phyloP scores from a whole-genome alignment of 1,284 basidiomycete genomes.

The Flammula alnicola region DNA sequence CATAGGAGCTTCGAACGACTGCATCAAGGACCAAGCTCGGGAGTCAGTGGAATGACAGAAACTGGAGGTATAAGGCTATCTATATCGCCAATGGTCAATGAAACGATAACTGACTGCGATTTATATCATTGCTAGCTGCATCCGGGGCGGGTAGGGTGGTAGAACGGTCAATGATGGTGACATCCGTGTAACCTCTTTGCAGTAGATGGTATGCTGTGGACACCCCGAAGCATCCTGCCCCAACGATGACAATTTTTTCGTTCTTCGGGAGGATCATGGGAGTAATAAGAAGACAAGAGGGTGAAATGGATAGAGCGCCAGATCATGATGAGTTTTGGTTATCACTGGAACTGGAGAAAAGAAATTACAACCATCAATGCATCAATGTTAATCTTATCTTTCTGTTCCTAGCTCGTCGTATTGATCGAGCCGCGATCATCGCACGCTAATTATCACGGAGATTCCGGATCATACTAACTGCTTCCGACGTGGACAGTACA shows the following conservation, averaged over 20 bases:
- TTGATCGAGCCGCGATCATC: too few species aligned
- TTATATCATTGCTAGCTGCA: conserved; percentile 84
- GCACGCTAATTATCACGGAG: too few species aligned
- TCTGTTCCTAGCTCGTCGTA: too few species aligned
- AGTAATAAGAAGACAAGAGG: conserved; percentile 5
- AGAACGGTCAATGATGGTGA: conserved; percentile 79
- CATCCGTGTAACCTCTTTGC: conserved; percentile 62
- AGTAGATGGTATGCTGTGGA: conserved; percentile 84
- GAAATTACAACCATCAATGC: too few species aligned
- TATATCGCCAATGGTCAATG: not conserved
- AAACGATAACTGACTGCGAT: conserved; percentile 62
- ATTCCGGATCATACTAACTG: too few species aligned
- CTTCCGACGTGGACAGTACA: too few species aligned
- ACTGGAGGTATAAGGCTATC: not conserved
- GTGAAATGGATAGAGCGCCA: not conserved
- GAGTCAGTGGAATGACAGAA: too few species aligned
- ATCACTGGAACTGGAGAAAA: too few species aligned
- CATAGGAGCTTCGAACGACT: conserved; percentile 78
- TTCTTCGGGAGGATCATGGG: conserved; percentile 32
- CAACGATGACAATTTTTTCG: conserved; percentile 69
- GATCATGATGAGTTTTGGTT: too few species aligned
- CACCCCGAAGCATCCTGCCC: conserved; percentile 88
- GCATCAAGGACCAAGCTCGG: too few species aligned
- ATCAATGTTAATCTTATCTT: too few species aligned
- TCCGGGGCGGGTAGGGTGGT: conserved; percentile 71